Conservation (phyloP, 2,329 filamentous ascomycete genomes). For the Beauveria sp. region DNA sequence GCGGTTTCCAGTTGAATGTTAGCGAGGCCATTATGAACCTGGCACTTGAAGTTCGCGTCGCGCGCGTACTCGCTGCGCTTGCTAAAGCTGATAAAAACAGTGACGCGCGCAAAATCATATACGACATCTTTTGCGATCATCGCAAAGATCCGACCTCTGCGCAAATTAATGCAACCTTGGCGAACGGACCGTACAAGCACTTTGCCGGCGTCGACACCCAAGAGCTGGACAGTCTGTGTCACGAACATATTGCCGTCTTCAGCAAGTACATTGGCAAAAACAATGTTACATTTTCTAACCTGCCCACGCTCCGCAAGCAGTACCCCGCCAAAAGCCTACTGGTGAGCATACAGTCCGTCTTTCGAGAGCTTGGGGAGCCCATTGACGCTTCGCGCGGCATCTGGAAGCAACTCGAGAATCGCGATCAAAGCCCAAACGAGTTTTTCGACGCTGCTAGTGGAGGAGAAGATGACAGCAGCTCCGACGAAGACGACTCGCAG, state of each 20-base stretch:
- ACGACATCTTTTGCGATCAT: not conserved
- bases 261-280: not conserved
- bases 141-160: not conserved
- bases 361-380: not conserved
- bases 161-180: not conserved
- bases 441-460: slow-evolving; percentile 11
- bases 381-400: not conserved
- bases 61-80: not conserved
- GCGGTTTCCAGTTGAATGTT: not conserved
- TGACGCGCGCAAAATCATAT: not conserved
- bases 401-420: not conserved
- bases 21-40: not conserved
- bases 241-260: not conserved
- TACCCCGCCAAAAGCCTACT: not conserved
- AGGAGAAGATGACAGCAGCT: slow-evolving; percentile 8
- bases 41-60: not conserved
- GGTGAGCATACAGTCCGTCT: not conserved
- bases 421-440: not conserved
- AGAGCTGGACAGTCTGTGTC: not conserved
- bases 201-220: not conserved
- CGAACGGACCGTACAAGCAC: not conserved
- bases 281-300: not conserved
- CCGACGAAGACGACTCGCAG: slow-evolving; percentile 17
- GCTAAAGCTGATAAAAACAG: not conserved
- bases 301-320: not conserved